Conservation (phyloP, 2,329 filamentous ascomycete species). For the Dactylonectria macrodidyma region DNA sequence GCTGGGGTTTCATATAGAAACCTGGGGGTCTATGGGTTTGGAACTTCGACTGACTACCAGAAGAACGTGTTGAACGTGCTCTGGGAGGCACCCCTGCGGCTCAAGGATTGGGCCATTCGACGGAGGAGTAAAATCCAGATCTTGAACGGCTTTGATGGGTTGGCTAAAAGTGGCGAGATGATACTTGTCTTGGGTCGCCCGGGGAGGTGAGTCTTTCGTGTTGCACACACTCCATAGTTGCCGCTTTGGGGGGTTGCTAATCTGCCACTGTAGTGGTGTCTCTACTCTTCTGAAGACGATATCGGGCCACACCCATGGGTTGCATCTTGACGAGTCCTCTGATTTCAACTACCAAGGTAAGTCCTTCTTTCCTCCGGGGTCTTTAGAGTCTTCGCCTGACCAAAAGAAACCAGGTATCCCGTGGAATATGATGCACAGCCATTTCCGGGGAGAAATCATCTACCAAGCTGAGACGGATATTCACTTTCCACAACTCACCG, state of each 20-base stretch:
- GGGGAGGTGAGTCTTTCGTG: conserved; percentile 29
- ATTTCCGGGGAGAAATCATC: conserved; percentile 34
- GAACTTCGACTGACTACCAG: conserved; percentile 31
- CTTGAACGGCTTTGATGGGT: conserved; percentile 34
- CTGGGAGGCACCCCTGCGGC: conserved; percentile 22
- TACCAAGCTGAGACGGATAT: conserved; percentile 36
- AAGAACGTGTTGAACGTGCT: conserved; percentile 32
- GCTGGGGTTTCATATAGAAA: conserved; percentile 34
- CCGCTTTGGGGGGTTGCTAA: background rate
- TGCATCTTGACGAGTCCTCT: conserved; percentile 27
- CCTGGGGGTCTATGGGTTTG: conserved; percentile 32
- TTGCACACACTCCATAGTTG: background rate
- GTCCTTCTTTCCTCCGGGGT: background rate
- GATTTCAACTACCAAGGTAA: conserved; percentile 36
- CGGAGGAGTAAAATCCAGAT: conserved; percentile 32
- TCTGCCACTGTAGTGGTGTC: conserved; percentile 18
- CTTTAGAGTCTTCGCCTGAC: no score
- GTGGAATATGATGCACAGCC: conserved; percentile 32
- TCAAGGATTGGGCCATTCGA: conserved; percentile 19
- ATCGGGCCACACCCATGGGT: conserved; percentile 32
- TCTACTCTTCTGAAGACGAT: conserved; percentile 37
- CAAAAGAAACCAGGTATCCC: conserved; percentile 20
- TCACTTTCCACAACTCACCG: conserved; percentile 35
- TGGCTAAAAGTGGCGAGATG: conserved; percentile 35
- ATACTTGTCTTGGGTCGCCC: conserved; percentile 36